Evolutionary conservation across 345 rosid genomes (phyloP), one percentile per base, ranked within the genome.

Genomic region (Moricandia moricandioides): DNA sequence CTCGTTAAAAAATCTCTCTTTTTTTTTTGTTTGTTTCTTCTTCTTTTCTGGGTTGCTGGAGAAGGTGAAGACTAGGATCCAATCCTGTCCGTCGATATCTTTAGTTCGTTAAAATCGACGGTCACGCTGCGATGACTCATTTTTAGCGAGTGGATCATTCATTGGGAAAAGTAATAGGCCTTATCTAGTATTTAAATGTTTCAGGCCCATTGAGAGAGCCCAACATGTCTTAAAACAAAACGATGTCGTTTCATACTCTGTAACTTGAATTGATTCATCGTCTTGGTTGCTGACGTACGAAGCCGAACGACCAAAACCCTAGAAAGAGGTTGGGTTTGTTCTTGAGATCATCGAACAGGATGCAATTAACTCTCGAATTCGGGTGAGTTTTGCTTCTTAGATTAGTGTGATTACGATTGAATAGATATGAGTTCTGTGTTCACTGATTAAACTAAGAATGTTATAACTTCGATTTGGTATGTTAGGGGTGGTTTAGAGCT

Each of bases 401-500:
- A 49, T 49, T 16, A 49, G 55, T 49, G 10, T 49, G 55, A 49
- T 0, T 0, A 16, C 24, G 21, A 49, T 49, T 49, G 55, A 14
- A 49, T 49, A 4, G 4, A 12, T 13, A 5, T 13, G 27, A 37
- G 54, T 65, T 74, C 16, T 17, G 6, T 65, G 30, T 45, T 65
- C 27, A 43, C 35, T 74, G 37, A 66, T 58, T 45, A 45, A 43
- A 21, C 24, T 26, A 37, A 16, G 26, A 52, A 73, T 0, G 12
- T 7, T 16, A 4, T 30, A 62, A 49, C 8, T 13, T 56, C 29
- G 5, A 2, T 17, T 35, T 68, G 62, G 27, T 49, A 82, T 84
- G n/a, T n/a, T n/a, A 95, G 97, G 21, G 97, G 99, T 26, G 96
- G 96, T 26, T 81, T 94, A 57, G 95, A 94, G 80, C 89, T 94